Base-by-base conservation (phyloP, 2,329 filamentous ascomycete species). In the Pseudogymnoascus sp. region DNA sequence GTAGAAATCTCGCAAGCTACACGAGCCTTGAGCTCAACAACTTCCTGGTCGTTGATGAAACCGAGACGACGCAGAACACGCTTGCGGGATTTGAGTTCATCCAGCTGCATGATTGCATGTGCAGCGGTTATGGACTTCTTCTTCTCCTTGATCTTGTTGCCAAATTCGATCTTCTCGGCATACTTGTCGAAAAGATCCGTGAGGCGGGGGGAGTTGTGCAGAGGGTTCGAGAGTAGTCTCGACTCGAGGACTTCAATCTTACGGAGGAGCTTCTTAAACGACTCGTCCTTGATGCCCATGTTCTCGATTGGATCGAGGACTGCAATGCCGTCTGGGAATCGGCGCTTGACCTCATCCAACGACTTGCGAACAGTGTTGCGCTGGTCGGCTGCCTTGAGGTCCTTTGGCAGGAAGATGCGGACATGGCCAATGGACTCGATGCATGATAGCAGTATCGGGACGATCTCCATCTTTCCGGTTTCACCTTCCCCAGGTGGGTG, bases 171-270 rank as follows among this genome's bases (percentile, higher is more conserved):
- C 80, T 99, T 99, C 65, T 80, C 80, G 15, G 87, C 84, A 73
- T 97, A 97, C 73, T 92, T 89, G 42, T 92, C 86, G 81, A 94
- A 99, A 2, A 97, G 82, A 59, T 88, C 88, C 0, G 89, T 85
- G 8, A 99, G 80, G 35, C 91, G 84, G 2, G 92, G 91, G 4
- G 92, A 96, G 64, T 93, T 90, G 74, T 99, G 93, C 13, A 99
- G 82, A 4, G 93, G 92, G 74, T 96, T 97, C 12, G 90, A 84
- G 29, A 97, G 78, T 21, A 99, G 80, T 60, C 91, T 87, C 4
- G 93, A 94, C 76, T 99, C 94, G 1, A 99, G 84, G 9, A 97
- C 90, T 76, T 99, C 94, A 65, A 99, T 97, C 84, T 97, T 97
- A 75, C 92, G 79, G 62, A 97, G 83, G 3, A 97, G 84, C 73